Conservation (phyloP, 352 stramenopile species). For the Globisporangium nunn region DNA sequence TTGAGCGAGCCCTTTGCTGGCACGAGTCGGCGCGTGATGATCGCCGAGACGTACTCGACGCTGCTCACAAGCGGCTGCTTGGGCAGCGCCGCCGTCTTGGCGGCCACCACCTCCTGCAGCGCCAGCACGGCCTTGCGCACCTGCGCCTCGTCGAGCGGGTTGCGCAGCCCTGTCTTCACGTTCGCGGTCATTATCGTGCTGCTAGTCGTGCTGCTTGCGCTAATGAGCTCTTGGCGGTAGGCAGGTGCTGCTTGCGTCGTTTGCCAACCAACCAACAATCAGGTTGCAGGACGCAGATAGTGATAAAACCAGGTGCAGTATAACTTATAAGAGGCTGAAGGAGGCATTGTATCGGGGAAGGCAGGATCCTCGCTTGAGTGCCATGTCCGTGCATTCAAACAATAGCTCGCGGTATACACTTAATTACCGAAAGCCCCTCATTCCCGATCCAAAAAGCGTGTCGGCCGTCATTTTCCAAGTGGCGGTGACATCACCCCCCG, state of each 20-base stretch:
- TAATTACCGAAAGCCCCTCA: too few species aligned
- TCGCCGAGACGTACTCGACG: conserved; percentile 54
- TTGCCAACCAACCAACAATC: neutral
- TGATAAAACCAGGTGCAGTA: neutral
- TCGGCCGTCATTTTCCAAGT: neutral
- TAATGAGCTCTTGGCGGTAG: neutral
- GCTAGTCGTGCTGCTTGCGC: neutral
- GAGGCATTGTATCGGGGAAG: neutral
- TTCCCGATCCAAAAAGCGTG: too few species aligned
- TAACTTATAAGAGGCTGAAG: neutral
- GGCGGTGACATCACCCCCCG: conserved; percentile 6
- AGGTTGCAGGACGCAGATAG: neutral
- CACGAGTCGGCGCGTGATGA: conserved; percentile 68
- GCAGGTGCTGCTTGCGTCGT: neutral
- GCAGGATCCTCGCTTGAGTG: neutral
- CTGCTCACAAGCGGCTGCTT: conserved; percentile 60
- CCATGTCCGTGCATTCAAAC: neutral
- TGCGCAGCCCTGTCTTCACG: conserved; percentile 56
- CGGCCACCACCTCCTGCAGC: conserved; percentile 50
- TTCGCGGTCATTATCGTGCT: conserved; percentile 6
- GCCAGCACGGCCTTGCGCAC: conserved; percentile 66
- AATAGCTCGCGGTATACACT: too few species aligned
- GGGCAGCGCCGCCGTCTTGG: conserved; percentile 32
- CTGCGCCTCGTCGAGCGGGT: conserved; percentile 64
- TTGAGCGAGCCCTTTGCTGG: conserved; percentile 66